Evolutionary conservation across 2,329 filamentous ascomycete genomes (phyloP).

Genomic region (Pseudomassariella vexata): DNA sequence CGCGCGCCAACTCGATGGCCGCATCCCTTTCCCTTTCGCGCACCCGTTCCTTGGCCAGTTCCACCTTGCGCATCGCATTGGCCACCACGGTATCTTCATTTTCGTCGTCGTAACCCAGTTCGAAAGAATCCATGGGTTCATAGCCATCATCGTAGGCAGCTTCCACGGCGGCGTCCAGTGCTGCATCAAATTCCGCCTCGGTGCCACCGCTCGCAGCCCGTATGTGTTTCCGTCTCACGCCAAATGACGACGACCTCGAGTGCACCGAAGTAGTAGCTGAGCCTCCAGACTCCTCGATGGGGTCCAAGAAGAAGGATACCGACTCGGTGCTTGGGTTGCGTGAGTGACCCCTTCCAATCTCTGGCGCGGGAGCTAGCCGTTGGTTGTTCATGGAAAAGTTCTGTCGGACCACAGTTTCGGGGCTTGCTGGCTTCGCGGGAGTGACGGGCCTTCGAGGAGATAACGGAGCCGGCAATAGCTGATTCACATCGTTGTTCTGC

Average conservation of each 20-base stretch:
- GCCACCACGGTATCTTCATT: constrained; percentile 39
- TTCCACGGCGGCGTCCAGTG: constrained; percentile 90
- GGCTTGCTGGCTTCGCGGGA: constrained; percentile 27
- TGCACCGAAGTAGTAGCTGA: constrained; percentile 76
- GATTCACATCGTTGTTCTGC: constrained; percentile 45
- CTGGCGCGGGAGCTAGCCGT: constrained; percentile 15
- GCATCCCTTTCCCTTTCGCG: constrained; percentile 68
- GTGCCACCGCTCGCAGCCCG: constrained; percentile 65
- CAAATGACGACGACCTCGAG: constrained; percentile 69
- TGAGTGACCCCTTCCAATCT: constrained; percentile 31
- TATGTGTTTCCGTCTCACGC: constrained; percentile 63
- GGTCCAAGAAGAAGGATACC: constrained; percentile 94
- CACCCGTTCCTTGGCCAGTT: constrained; percentile 70
- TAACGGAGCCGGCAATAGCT: constrained; percentile 65
- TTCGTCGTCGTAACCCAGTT: constrained; percentile 28
- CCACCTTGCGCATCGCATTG: constrained; percentile 60
- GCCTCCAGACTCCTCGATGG: constrained; percentile 82
- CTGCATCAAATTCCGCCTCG: constrained; percentile 88
- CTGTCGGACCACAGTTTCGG: constrained; percentile 27
- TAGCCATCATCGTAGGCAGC: constrained; percentile 91
- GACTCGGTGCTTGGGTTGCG: constrained; percentile 69
- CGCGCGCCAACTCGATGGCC: constrained; percentile 53
- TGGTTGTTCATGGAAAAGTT: constrained; percentile 26
- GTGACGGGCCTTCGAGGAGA: constrained; percentile 58
- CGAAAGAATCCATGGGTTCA: constrained; percentile 58